Evolutionary conservation across 495 filamentous ascomycete species (phyloP), one percentile per base, ranked within the genome.

Genomic region (Penicillium goetzii): DNA sequence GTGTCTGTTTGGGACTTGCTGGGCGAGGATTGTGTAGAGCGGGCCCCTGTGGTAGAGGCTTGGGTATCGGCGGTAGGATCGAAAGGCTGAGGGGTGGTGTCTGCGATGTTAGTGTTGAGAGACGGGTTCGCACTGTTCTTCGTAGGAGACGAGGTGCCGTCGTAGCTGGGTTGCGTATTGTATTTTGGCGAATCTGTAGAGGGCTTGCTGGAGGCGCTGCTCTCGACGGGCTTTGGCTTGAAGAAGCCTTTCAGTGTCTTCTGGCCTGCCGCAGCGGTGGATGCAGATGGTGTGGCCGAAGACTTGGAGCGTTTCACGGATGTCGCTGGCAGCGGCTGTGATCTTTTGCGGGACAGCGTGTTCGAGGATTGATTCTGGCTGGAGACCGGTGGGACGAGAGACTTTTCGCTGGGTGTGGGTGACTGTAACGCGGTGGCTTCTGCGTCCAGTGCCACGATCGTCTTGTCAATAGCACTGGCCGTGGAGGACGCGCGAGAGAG

Each of bases 171-270:
- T 38, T 25, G 36, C 11, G 17, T 50, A 25, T 26, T 21, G 2
- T 12, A 19, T 15, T 17, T 23, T 14, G 36, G 26, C 2, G 28
- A 30, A n/a, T 30, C 5, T 34, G 45, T 32, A 11, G 58, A 38
- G 17, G 53, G 56, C 12, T 5, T 36, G 12, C 3, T 38, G 19
- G 36, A 12, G 47, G 21, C 30, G 32, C 17, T 34, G n/a, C 38
- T n/a, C 12, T 45, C 56, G 5, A 41, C 4, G 14, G 41, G 14
- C 33, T 59, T 71, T 10, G 87, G 82, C 60, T 88, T 88, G 78
- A 97, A 96, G 78, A 97, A 97, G 8, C 91, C 90, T 74, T 83
- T 90, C 0, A 97, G 79, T 34, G 84, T 93, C 68, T 89, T 87
- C 72, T 97, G 93, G 2, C 88, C 86, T 52, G 83, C 80, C 2